Evolutionary conservation across 305 asterid genomes (phyloP), one percentile per base, ranked within the genome.

Genomic region (Rubia occidens): DNA sequence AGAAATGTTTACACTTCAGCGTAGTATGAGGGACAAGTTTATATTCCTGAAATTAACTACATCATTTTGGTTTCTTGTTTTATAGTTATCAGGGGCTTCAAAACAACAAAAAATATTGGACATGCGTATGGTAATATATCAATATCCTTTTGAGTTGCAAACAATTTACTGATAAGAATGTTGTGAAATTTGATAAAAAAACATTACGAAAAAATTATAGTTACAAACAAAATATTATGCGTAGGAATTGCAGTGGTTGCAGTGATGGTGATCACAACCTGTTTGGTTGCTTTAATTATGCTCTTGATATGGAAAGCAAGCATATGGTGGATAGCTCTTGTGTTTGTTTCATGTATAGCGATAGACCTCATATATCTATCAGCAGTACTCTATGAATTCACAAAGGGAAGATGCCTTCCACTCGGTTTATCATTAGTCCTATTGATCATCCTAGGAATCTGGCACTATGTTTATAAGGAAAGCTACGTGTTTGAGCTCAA

Each of bases 1-100:
- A 90, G 81, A 71, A 89, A 88, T 32, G 79, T 88, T 54, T 95
- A 90, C 77, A 90, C 96, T 26, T 90, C 95, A 3, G 78, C 82
- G 0, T 84, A 90, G 69, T 78, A 86, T 26, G 90, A 84, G 18
- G 95, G 96, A 0, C 96, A 90, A 55, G 96, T 90, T 15, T 90
- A 90, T 60, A 90, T 90, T 65, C 94, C 94, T 0, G 94, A 90
- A 75, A 14, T 90, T 74, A 90, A 88, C 83, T 88, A 77, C 80
- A 1, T 85, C 67, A 88, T 90, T 74, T 86, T 90, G 95, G 21
- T 80, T 26, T 89, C 93, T n/a, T 90, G 96, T 64, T 77, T 90
- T n/a, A 3, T 85, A 0, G 85, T 90, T 1, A 84, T 87, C 9
- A 73, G 40, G 35, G 76, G 76, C 45, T 88, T 90, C 84, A 85